A percentile compares a stretch with the other conserved stretches of the same genome.
phyloP scores from a whole-genome alignment of 345 rosid genomes.

The Murraya paniculata region DNA sequence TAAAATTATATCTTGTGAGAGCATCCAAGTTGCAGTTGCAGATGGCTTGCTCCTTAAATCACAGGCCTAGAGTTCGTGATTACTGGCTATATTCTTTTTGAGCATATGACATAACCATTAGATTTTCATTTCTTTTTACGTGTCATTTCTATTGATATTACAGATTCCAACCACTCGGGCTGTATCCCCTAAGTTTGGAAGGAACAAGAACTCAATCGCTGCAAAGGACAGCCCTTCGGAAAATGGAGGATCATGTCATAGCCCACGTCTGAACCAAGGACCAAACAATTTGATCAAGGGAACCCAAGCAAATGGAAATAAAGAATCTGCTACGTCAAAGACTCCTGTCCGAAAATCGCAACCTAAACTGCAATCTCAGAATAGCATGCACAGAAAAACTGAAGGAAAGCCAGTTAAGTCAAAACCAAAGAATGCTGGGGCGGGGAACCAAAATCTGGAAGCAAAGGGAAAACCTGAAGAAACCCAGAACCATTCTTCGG shows the following conservation, averaged over 20 bases:
- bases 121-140: background rate
- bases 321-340: conserved; percentile 44
- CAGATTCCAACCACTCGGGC: conserved; percentile 93
- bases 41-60: background rate
- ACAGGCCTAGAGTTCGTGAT: background rate
- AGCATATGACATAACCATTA: background rate
- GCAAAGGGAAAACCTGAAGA: conserved; percentile 30
- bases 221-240: conserved; percentile 34
- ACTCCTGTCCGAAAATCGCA: conserved; percentile 45
- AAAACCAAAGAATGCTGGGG: conserved; percentile 33
- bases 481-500: conserved; percentile 25
- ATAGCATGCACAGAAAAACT: conserved; percentile 18
- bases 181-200: conserved; percentile 90
- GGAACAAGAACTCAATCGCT: conserved; percentile 53
- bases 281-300: conserved; percentile 33
- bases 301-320: conserved; percentile 29
- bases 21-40: background rate
- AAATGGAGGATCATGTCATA: conserved; percentile 26
- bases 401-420: conserved; percentile 34
- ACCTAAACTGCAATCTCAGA: conserved; percentile 40
- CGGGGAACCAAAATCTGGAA: conserved; percentile 23
- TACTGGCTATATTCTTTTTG: background rate
- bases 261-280: conserved; percentile 40
- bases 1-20: background rate
- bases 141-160: background rate